phyloP scores from a whole-genome alignment of 768 basidiomycete species.

The Russula lepida region DNA sequence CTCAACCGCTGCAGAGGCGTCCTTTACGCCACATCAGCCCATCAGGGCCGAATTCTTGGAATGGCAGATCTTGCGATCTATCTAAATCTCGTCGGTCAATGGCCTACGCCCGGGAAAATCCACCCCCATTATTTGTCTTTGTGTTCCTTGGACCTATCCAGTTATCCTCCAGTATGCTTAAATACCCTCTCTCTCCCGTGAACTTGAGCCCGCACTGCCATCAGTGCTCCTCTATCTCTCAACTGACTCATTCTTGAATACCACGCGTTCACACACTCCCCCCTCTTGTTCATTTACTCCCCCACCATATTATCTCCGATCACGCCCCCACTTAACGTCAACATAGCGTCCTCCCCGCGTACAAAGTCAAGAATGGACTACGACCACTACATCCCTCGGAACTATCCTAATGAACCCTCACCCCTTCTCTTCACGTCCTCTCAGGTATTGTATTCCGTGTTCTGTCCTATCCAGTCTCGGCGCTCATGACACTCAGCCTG shows the following conservation, averaged over 20 bases:
- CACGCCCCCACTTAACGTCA: not conserved
- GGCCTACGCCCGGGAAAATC: not conserved
- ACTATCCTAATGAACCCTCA: not conserved
- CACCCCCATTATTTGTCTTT: not conserved
- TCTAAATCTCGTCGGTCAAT: constrained; percentile 1
- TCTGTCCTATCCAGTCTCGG: not conserved
- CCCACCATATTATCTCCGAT: not conserved
- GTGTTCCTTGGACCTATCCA: constrained; percentile 8
- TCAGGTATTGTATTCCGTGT: not conserved
- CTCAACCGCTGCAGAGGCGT: not conserved
- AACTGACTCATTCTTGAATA: constrained; percentile 11
- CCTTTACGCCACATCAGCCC: constrained; percentile 4
- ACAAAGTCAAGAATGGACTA: constrained; percentile 3
- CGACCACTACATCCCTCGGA: not conserved
- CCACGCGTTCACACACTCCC: not conserved
- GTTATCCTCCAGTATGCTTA: not conserved
- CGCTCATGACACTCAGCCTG: constrained; percentile 6
- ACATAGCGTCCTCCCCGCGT: not conserved
- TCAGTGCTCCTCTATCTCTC: not conserved
- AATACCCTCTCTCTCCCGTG: not conserved
- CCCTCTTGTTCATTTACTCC: not conserved
- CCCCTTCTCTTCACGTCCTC: constrained; percentile 3
- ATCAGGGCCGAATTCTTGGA: not conserved
- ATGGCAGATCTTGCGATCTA: not conserved
- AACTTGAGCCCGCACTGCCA: constrained; percentile 10